These are phyloP conservation scores for Phytophthora idaei DNA, from an alignment of 352 stramenopile genomes.

Conservation along the genomic window DNA sequence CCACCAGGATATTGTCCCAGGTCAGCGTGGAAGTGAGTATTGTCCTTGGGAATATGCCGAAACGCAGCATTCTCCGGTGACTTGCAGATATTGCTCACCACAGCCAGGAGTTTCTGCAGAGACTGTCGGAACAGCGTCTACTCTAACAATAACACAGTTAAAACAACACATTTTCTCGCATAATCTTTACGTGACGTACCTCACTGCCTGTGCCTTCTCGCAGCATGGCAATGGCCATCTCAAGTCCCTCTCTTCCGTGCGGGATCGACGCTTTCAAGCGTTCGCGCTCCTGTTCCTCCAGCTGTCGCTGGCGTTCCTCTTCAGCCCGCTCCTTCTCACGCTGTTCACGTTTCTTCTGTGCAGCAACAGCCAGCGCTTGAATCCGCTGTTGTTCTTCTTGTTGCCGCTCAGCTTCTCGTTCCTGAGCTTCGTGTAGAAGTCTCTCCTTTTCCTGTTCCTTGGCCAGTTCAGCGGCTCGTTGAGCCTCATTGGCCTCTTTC, in stretches of 20 bases:
- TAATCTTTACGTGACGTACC: constrained; percentile 17
- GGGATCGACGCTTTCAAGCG: constrained; percentile 41
- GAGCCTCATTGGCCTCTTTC: constrained; percentile 13
- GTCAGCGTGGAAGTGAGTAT: constrained; percentile 69
- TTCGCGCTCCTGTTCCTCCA: constrained; percentile 41
- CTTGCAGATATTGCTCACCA: constrained; percentile 72
- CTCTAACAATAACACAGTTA: not conserved
- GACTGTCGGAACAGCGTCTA: constrained; percentile 43
- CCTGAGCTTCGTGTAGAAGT: constrained; percentile 19
- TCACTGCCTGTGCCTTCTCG: constrained; percentile 41
- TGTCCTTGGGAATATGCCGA: constrained; percentile 77
- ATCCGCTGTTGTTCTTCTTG: constrained; percentile 36
- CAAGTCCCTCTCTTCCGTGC: constrained; percentile 49
- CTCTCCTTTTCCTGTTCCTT: constrained; percentile 28
- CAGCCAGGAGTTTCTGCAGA: constrained; percentile 52
- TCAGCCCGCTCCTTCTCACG: constrained; percentile 40
- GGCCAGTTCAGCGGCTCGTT: constrained; percentile 22
- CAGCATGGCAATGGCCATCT: constrained; percentile 48
- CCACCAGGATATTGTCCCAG: constrained; percentile 70
- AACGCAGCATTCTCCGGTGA: constrained; percentile 74
- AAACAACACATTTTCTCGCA: not conserved
- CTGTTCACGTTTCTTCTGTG: constrained; percentile 63
- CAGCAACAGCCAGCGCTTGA: constrained; percentile 53
- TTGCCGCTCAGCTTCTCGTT: constrained; percentile 23
- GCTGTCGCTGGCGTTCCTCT: constrained; percentile 35